Evolutionary conservation across 495 filamentous ascomycete genomes (phyloP), one percentile per base, ranked within the genome.

Genomic region (Baudoinia panamericana): DNA sequence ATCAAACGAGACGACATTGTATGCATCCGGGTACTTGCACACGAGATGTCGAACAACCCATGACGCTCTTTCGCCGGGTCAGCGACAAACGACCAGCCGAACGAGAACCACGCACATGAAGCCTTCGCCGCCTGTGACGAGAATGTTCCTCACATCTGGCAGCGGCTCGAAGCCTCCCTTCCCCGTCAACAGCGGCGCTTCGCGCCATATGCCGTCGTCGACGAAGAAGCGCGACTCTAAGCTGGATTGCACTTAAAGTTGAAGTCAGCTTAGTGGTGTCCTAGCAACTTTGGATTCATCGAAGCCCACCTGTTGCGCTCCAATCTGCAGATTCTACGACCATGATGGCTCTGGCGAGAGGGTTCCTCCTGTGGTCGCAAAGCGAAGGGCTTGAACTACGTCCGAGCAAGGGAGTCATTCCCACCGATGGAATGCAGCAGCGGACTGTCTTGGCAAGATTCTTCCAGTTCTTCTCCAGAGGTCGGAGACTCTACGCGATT

Each of bases 1-100:
- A 59, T 85, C 80, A 48, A 83, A 81, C 12, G 75, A 82, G 27
- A 85, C 58, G 42, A 84, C 69, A 41, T 76, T 79, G 64, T 85
- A 85, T 53, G 69, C 65, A 31, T 75, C 52, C 0, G 73, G 66
- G 48, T 84, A 84, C 10, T 71, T 75, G 30, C 77, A 55, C 15
- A 70, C 69, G 41, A 84, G 63, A 56, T 83, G 78, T 30, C 79
- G 73, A 33, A 77, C 75, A 19, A 85, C 62, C 80, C 80, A 83
- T 55, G 73, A 80, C 33, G 76, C 79, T 46, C 71, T 75, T 27
- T 51, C 27, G 23, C 20, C 9, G n/a, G n/a, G 26, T 17, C 16
- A 35, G n/a, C 12, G 8, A 0, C 19, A 2, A 27, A 11, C 11
- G 37, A 63, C 64, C 8, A 9, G 9, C 13, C 5, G 20, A 24